A percentile compares a stretch with the other conserved stretches of the same genome.
Conservation (phyloP, 2,329 filamentous ascomycete species). For the Grosmannia clavigera region DNA sequence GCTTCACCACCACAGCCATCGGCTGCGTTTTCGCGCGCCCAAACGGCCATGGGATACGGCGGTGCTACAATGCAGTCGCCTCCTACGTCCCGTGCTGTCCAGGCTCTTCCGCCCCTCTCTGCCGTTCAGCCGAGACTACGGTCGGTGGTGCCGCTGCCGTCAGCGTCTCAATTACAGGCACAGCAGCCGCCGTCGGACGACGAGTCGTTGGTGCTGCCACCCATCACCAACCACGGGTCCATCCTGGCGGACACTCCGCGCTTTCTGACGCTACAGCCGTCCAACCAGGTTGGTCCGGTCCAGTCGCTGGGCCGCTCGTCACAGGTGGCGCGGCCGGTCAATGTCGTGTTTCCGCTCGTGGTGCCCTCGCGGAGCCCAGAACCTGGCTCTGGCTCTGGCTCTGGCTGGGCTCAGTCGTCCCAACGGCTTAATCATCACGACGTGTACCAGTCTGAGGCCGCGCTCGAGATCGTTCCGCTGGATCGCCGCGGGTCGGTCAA, state of each 20-base stretch:
- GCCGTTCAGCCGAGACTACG: neutral
- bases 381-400: too few species aligned
- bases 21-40: too few species aligned
- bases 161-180: too few species aligned
- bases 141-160: neutral
- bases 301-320: neutral
- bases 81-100: neutral
- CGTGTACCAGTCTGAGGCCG: neutral
- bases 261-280: neutral
- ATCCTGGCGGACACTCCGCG: neutral
- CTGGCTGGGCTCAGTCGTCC: too few species aligned
- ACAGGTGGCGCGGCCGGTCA: neutral
- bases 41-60: too few species aligned
- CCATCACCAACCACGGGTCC: neutral
- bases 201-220: neutral
- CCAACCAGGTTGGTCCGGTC: neutral
- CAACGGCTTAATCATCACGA: neutral
- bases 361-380: neutral
- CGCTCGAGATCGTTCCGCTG: neutral
- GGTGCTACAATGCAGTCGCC: neutral
- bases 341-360: neutral
- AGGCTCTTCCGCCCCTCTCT: neutral
- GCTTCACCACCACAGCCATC: neutral
- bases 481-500: neutral
- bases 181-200: neutral